Evolutionary conservation across 2,329 filamentous ascomycete genomes (phyloP).

Genomic region (Lasiodiplodia citricola): DNA sequence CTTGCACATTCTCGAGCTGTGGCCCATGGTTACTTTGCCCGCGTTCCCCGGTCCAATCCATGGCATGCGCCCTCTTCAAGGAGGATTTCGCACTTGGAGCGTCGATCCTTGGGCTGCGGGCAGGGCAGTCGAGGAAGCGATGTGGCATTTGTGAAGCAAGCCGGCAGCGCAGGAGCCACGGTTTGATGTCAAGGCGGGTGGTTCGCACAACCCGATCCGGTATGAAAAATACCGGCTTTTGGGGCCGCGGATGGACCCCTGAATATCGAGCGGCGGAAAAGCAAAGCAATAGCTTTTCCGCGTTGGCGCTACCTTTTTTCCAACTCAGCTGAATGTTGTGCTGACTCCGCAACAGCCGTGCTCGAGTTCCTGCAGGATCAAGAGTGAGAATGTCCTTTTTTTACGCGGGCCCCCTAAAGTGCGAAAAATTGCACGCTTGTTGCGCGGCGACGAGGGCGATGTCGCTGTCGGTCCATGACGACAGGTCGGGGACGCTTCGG

Average conservation of each 20-base stretch:
- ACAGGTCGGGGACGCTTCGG: constrained; percentile 19
- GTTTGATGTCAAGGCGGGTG: background rate
- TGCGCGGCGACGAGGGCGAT: constrained; percentile 6
- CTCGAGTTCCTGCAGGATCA: constrained; percentile 67
- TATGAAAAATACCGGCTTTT: background rate
- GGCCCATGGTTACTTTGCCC: background rate
- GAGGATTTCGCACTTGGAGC: background rate
- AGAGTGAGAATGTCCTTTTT: constrained; percentile 32
- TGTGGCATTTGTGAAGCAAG: background rate
- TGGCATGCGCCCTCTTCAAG: background rate
- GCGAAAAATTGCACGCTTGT: background rate
- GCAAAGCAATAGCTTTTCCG: background rate
- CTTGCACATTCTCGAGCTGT: constrained; percentile 39
- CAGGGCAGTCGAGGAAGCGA: background rate
- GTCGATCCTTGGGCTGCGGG: background rate
- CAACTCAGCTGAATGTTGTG: background rate
- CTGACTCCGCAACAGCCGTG: constrained; percentile 56
- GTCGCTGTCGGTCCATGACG: constrained; percentile 8
- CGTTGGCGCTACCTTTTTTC: background rate
- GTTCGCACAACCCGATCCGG: background rate
- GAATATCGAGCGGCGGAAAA: background rate
- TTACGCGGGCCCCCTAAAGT: background rate
- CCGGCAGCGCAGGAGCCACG: background rate
- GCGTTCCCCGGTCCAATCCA: background rate
- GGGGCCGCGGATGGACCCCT: background rate